A percentile compares a stretch with the other conserved stretches of the same genome.
phyloP scores from a whole-genome alignment of 2,329 filamentous ascomycete species.

The Lachnellula cervina region DNA sequence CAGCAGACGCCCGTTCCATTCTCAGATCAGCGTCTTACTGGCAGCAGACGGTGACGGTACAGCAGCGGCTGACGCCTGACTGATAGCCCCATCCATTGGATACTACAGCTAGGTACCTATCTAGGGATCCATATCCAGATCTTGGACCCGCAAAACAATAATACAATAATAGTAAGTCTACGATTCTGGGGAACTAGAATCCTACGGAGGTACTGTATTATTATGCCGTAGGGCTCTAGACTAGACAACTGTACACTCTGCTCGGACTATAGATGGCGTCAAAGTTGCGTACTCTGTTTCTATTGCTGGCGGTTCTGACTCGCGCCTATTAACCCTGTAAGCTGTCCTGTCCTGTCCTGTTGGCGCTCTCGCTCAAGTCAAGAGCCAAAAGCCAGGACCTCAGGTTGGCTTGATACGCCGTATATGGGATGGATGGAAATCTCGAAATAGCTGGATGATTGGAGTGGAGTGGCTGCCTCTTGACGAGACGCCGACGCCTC shows the following conservation, averaged over 20 bases:
- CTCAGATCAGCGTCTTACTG: constrained; percentile 4
- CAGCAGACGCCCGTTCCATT: constrained; percentile 9
- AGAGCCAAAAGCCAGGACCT: no score
- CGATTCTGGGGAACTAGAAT: background rate
- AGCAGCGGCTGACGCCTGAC: background rate
- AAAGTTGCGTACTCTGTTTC: background rate
- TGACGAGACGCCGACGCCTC: background rate
- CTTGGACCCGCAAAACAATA: background rate
- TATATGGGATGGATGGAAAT: no score
- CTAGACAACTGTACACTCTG: background rate
- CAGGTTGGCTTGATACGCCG: no score
- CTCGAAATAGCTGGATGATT: no score
- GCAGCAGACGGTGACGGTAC: background rate
- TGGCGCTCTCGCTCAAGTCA: no score
- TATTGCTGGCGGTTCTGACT: background rate
- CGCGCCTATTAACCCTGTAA: no score
- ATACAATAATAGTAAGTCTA: background rate
- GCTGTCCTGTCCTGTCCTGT: no score
- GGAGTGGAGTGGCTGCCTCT: background rate
- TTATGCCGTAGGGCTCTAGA: no score
- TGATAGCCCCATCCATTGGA: background rate
- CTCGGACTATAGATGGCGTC: background rate
- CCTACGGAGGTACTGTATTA: no score
- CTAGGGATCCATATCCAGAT: background rate
- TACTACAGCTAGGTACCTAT: no score